phyloP scores from a whole-genome alignment of 2,329 filamentous ascomycete genomes.

The Tympanopsis confertula region DNA sequence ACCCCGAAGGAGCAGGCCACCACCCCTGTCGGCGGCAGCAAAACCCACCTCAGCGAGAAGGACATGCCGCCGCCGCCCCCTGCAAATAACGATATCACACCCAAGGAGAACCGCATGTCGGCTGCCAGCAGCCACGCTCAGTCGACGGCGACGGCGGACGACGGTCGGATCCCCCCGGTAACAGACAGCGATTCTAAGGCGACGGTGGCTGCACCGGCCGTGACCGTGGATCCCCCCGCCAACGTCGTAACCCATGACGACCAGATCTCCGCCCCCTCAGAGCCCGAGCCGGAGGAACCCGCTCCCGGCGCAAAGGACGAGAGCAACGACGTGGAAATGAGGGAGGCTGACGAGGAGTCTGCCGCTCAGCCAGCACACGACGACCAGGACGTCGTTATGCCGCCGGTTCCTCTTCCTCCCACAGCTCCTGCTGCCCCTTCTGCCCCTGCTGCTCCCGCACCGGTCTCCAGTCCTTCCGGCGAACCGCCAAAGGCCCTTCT shows the following conservation, averaged over 20 bases:
- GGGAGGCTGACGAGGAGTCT: constrained; percentile 41
- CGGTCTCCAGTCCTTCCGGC: constrained; percentile 26
- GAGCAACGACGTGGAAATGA: constrained; percentile 58
- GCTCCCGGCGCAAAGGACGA: constrained; percentile 23
- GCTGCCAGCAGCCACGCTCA: neutral
- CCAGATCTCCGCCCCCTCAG: neutral
- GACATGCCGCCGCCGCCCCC: constrained; percentile 12
- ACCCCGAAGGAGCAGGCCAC: constrained; percentile 38
- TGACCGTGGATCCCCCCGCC: constrained; percentile 31
- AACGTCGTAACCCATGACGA: constrained; percentile 8
- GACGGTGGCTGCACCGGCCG: constrained; percentile 20
- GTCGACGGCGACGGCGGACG: constrained; percentile 3
- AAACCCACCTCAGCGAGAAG: constrained; percentile 35
- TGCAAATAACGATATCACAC: neutral
- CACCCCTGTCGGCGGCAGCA: constrained; percentile 14
- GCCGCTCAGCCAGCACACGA: constrained; percentile 24
- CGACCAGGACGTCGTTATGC: constrained; percentile 30
- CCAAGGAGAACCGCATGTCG: neutral
- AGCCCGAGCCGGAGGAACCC: neutral
- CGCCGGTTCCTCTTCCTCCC: constrained; percentile 31
- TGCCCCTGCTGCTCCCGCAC: constrained; percentile 29
- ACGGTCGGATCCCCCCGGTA: constrained; percentile 16
- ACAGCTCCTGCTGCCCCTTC: constrained; percentile 16
- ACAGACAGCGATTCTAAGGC: constrained; percentile 21
- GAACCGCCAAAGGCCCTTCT: constrained; percentile 60